Evolutionary conservation across 2,329 filamentous ascomycete genomes (phyloP).

Genomic region (Botrytis porri): DNA sequence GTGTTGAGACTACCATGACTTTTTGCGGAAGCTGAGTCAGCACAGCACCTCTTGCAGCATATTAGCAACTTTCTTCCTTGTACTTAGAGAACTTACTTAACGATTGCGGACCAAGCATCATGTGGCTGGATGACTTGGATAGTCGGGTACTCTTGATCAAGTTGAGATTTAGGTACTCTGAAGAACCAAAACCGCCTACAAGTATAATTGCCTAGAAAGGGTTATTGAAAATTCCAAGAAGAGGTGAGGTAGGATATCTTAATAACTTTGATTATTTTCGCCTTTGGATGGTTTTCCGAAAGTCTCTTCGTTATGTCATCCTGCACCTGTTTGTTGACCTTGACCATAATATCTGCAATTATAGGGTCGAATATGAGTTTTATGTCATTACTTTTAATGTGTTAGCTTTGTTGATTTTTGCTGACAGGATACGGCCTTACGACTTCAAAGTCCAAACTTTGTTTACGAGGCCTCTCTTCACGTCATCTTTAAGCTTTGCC

Average conservation of each 20-base stretch:
- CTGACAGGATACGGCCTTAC: constrained; percentile 10
- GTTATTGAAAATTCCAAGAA: neutral
- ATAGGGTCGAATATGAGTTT: constrained; percentile 49
- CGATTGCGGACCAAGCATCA: constrained; percentile 30
- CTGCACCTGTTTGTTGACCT: constrained; percentile 45
- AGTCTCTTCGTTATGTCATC: constrained; percentile 40
- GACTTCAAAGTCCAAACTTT: constrained; percentile 29
- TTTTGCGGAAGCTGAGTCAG: constrained; percentile 25
- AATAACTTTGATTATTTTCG: constrained; percentile 44
- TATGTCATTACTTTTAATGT: constrained; percentile 44
- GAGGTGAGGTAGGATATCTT: constrained; percentile 23
- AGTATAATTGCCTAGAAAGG: constrained; percentile 24
- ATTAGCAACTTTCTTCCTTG: neutral
- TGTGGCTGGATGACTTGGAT: constrained; percentile 29
- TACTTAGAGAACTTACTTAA: constrained; percentile 22
- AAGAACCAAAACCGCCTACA: constrained; percentile 31
- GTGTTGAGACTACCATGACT: constrained; percentile 24
- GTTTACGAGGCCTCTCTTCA: constrained; percentile 24
- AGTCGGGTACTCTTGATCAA: constrained; percentile 40
- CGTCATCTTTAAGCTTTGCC: constrained; percentile 31
- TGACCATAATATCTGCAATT: constrained; percentile 41
- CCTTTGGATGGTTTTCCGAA: constrained; percentile 42
- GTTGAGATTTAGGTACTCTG: constrained; percentile 39
- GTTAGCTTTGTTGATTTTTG: neutral
- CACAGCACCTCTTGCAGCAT: constrained; percentile 25